Percentiles rank a stretch among this genome's conserved stretches.
These are phyloP conservation scores for Populus nigra DNA, from an alignment of 345 rosid genomes.

Conservation along the genomic window DNA sequence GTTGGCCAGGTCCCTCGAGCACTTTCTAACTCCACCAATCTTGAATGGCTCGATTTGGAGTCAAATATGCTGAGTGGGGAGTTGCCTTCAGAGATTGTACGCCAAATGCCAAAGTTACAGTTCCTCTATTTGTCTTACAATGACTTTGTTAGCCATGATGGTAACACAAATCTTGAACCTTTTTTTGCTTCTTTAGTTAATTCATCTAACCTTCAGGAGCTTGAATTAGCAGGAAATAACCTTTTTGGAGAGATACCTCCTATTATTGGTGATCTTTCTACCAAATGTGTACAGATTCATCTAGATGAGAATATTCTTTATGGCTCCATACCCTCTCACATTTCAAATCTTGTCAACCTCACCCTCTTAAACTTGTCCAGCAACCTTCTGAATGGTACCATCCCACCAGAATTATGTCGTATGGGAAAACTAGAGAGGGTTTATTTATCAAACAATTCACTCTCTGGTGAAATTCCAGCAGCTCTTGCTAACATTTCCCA, in stretches of 20 bases:
- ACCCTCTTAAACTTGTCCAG: constrained; percentile 78
- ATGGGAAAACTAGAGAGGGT: constrained; percentile 73
- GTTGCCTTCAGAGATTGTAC: constrained; percentile 58
- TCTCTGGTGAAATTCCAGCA: constrained; percentile 69
- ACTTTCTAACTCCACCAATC: constrained; percentile 62
- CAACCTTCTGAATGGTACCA: constrained; percentile 69
- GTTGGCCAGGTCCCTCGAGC: constrained; percentile 55
- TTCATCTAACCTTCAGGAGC: constrained; percentile 60
- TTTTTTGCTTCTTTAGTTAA: constrained; percentile 64
- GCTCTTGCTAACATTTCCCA: constrained; percentile 67
- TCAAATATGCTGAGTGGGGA: constrained; percentile 69
- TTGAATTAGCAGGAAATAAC: constrained; percentile 72
- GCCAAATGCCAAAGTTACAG: constrained; percentile 59
- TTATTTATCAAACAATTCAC: constrained; percentile 65
- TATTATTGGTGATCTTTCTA: constrained; percentile 58
- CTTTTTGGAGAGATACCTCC: constrained; percentile 69
- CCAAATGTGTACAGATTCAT: constrained; percentile 66
- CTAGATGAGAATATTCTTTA: constrained; percentile 68
- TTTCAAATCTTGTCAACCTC: constrained; percentile 67
- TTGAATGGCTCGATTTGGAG: constrained; percentile 80
- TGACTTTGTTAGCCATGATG: constrained; percentile 58
- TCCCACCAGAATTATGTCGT: constrained; percentile 62
- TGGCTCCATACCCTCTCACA: constrained; percentile 72
- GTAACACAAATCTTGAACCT: constrained; percentile 73
- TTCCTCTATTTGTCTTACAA: constrained; percentile 81